phyloP scores from a whole-genome alignment of 495 filamentous ascomycete species.

The Hypoxylon perforatum region DNA sequence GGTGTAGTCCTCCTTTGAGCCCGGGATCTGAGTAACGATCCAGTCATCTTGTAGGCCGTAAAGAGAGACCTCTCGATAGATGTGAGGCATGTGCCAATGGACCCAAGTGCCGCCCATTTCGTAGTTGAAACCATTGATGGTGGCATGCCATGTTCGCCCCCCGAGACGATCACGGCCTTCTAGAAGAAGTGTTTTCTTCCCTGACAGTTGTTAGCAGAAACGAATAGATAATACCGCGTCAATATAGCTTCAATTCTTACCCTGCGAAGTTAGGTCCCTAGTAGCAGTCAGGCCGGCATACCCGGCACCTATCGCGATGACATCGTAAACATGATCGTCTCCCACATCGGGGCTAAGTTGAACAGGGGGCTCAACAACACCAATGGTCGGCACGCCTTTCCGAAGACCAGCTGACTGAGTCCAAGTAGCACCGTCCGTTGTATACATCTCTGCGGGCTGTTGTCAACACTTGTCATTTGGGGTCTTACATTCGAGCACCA shows the following conservation, averaged over 20 bases:
- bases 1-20: not conserved
- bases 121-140: conserved; percentile 36
- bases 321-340: conserved; percentile 25
- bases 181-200: conserved; percentile 44
- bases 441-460: no score
- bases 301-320: conserved; percentile 45
- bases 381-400: not conserved
- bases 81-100: conserved; percentile 26
- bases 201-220: conserved; percentile 2
- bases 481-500: no score
- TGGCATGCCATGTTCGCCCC: conserved; percentile 48
- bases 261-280: conserved; percentile 34
- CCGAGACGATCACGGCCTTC: conserved; percentile 54
- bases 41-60: conserved; percentile 36
- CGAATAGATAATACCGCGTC: no score
- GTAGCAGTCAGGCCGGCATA: conserved; percentile 45
- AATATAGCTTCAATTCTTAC: conserved; percentile 6
- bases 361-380: not conserved
- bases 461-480: no score
- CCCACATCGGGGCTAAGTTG: not conserved
- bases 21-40: not conserved
- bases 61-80: conserved; percentile 33
- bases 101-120: conserved; percentile 56
- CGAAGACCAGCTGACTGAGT: no score
- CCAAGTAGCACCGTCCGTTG: no score